Conservation (phyloP, 208 protist genomes). For the Acanthamoeba sp. region DNA sequence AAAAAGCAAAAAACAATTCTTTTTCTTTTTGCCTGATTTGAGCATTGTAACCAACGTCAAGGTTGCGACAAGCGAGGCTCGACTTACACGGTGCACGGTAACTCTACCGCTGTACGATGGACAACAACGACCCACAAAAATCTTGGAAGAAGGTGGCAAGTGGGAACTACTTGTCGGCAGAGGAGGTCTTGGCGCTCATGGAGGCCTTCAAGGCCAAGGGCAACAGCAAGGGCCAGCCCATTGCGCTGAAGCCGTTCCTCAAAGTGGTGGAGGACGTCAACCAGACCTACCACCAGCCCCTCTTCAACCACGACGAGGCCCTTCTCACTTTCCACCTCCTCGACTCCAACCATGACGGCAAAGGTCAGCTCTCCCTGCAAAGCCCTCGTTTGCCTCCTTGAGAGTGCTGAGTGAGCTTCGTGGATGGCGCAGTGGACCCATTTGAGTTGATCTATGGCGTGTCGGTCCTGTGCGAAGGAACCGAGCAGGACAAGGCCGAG, state of each 20-base stretch:
- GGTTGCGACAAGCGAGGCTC: too few species aligned
- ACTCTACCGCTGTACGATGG: background rate
- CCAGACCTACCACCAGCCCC: constrained; percentile 56
- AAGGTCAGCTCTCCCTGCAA: background rate
- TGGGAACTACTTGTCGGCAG: background rate
- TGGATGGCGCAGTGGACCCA: constrained; percentile 16
- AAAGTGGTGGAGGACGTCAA: constrained; percentile 71
- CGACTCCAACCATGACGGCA: constrained; percentile 70
- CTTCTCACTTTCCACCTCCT: constrained; percentile 55
- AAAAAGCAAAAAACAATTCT: background rate
- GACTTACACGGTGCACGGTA: too few species aligned
- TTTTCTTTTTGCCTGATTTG: background rate
- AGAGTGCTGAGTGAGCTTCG: background rate
- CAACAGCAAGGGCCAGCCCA: constrained; percentile 51
- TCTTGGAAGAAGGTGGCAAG: background rate
- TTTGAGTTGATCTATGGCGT: constrained; percentile 73
- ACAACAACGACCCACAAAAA: background rate
- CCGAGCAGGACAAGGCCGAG: constrained; percentile 59
- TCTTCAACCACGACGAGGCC: constrained; percentile 65
- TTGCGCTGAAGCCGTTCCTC: constrained; percentile 61
- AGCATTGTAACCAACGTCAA: background rate
- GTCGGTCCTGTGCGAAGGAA: constrained; percentile 62
- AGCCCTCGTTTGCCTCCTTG: background rate
- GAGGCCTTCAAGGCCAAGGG: constrained; percentile 70
- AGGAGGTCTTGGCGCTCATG: constrained; percentile 26